Conservation (phyloP, 2,329 filamentous ascomycete species). For the Plenodomus biglobosus region DNA sequence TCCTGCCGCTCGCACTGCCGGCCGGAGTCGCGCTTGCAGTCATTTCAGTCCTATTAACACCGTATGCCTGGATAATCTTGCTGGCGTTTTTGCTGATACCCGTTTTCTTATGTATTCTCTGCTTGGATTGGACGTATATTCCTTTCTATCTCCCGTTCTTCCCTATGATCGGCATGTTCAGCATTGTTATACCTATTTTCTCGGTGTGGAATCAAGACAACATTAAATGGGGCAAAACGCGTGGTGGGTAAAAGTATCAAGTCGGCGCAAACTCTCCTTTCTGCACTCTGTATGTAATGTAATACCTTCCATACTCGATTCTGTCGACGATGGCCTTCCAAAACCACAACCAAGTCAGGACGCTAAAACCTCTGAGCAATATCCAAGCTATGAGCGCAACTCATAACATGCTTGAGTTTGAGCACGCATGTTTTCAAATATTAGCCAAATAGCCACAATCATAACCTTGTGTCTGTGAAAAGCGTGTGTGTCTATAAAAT, state of each 20-base stretch:
- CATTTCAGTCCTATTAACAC: background rate
- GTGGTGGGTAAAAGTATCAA: background rate
- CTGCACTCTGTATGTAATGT: background rate
- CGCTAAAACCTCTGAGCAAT: too few species aligned
- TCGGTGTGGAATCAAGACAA: background rate
- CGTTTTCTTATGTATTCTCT: conserved; percentile 1
- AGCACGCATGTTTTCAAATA: too few species aligned
- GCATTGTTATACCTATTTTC: background rate
- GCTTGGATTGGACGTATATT: conserved; percentile 1
- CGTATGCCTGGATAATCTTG: conserved; percentile 1
- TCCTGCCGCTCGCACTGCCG: conserved; percentile 1
- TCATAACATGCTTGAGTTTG: too few species aligned
- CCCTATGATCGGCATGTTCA: conserved; percentile 1
- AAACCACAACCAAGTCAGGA: too few species aligned
- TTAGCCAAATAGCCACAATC: too few species aligned
- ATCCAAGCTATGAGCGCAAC: too few species aligned
- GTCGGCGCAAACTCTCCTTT: background rate
- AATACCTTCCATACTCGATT: too few species aligned
- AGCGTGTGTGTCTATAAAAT: too few species aligned
- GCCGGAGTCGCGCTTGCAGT: background rate
- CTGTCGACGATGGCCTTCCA: too few species aligned
- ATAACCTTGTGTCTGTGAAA: too few species aligned
- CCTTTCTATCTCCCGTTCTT: conserved; percentile 1
- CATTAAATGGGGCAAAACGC: conserved; percentile 1
- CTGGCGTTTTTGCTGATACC: background rate